Evolutionary conservation across 2,329 filamentous ascomycete genomes (phyloP).

Genomic region (Talaromyces albobiverticillius): DNA sequence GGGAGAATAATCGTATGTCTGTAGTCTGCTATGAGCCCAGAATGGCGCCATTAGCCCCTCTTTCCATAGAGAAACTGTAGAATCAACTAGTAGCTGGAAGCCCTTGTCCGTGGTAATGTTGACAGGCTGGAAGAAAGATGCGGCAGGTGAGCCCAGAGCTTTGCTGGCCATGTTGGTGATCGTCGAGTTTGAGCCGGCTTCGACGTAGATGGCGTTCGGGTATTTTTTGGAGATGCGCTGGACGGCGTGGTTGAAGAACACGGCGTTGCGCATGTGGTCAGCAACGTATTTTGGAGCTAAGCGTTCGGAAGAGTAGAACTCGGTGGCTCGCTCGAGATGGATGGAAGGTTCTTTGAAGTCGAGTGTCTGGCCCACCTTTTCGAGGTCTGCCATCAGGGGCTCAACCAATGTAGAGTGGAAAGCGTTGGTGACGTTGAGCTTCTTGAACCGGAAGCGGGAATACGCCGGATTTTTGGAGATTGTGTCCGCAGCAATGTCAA

Average conservation of each 20-base stretch:
- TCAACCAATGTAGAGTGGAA: constrained; percentile 49
- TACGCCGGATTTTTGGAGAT: constrained; percentile 14
- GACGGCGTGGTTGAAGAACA: constrained; percentile 46
- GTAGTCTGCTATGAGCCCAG: constrained; percentile 27
- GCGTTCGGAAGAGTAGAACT: neutral
- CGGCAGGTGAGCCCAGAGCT: constrained; percentile 18
- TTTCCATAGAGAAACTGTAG: constrained; percentile 26
- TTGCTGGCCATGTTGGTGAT: constrained; percentile 32
- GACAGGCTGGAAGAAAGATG: constrained; percentile 16
- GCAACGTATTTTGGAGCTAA: constrained; percentile 19
- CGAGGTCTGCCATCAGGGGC: constrained; percentile 25
- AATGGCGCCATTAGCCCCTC: constrained; percentile 22
- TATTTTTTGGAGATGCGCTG: constrained; percentile 33
- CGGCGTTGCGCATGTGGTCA: constrained; percentile 43
- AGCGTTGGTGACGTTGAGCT: constrained; percentile 46
- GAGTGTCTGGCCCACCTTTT: constrained; percentile 24
- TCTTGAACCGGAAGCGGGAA: constrained; percentile 30
- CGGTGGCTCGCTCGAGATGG: constrained; percentile 34
- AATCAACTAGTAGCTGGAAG: constrained; percentile 7
- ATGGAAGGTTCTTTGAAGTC: constrained; percentile 33
- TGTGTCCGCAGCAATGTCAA: constrained; percentile 28
- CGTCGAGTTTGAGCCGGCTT: constrained; percentile 42
- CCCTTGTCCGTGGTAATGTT: constrained; percentile 12
- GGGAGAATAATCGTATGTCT: constrained; percentile 20
- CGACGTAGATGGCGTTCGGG: constrained; percentile 34